Base-by-base conservation (phyloP, 2,329 filamentous ascomycete species). In the Passalora sequoiae region DNA sequence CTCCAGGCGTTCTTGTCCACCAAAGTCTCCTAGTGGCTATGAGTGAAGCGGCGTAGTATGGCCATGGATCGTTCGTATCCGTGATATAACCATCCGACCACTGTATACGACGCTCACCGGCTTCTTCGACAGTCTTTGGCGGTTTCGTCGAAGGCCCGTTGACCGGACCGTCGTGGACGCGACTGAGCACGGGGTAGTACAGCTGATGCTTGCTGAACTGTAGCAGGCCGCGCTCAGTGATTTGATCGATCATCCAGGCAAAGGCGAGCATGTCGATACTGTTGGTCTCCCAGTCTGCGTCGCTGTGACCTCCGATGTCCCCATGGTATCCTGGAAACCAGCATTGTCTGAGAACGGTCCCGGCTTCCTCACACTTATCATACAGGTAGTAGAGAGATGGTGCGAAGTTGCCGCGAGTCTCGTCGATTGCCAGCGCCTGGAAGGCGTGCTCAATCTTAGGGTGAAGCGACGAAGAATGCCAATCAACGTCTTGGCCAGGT, bases 281-380 rank as follows among this genome's bases (percentile, higher is more conserved):
- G 29, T 53, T 50, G 2, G 44, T 50, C 7, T 44, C 47, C 6
- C 42, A 49, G 7, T 50, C 49, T 4, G 53, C 43, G 17, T 55
- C 52, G 1, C 71, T 42, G 25, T 48, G 69, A n/a, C 73, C 73
- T 3, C 73, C 73, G 1, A 74, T 60, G 38, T 75, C 72, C 6
- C 68, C 64, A 50, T 77, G 74, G 29, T 66, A 68, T 4, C 74
- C 73, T 0, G 73, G 72, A 38, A 76, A 76, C 73, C 73, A 76
- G 5, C 72, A 69, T 53, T 75, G 73, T 5, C 65, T 63, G 27
- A 75, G 53, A n/a, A 60, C 54, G 2, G 54, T 56, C n/a, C 47
- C 39, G n/a, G 40, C 44, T 5, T 19, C 19, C 12, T 35, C 27
- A 24, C 49, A 53, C 9, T 40, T 44, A n/a, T 50, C 48, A 15